Base-by-base conservation (phyloP, 1,284 basidiomycete species). In the Ustilago sp. region DNA sequence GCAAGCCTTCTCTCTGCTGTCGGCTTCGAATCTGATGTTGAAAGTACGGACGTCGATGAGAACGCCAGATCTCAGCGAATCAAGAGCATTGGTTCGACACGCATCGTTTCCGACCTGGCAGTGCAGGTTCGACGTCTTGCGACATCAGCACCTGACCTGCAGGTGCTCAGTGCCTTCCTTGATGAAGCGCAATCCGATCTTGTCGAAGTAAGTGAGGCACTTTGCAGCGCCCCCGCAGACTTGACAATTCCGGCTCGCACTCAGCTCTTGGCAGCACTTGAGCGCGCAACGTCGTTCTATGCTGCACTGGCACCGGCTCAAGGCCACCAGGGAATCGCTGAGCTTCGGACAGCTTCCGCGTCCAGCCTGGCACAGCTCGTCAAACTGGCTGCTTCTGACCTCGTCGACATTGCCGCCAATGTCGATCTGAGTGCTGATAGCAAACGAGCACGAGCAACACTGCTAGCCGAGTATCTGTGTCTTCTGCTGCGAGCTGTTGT, bases 1-100 rank as follows among this genome's bases (percentile, higher is more conserved):
- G 53, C 52, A n/a, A 64, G 43, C 19, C 17, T 65, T 17, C 43
- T 63, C 17, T 51, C 61, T 8, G 38, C 54, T 3, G 55, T 63
- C 87, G 88, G 64, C 87, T 89, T 19, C 67, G 89, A 9, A 13
- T 57, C 50, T 74, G 52, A 58, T 68, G 63, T 74, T 6, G 59
- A 58, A 2, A 51, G 61, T 34, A 63, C 68, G 23, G 54, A 62
- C 35, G 64, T 68, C 28, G 55, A 62, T 39, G 56, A 73, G 28
- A 43, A 39, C 17, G 65, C 76, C 72, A 36, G 79, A 67, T 3
- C 80, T 34, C 61, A 74, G 65, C 56, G 75, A 84, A 71, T 13
- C 88, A 88, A 19, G 90, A 92, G 71, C 86, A 90, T 58, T 81
- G 83, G 28, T 86, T 87, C 43, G 81, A 89, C 6, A 90, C 90